These are phyloP conservation scores for Ustilago crameri DNA, from an alignment of 1,284 basidiomycete species.

Conservation along the genomic window DNA sequence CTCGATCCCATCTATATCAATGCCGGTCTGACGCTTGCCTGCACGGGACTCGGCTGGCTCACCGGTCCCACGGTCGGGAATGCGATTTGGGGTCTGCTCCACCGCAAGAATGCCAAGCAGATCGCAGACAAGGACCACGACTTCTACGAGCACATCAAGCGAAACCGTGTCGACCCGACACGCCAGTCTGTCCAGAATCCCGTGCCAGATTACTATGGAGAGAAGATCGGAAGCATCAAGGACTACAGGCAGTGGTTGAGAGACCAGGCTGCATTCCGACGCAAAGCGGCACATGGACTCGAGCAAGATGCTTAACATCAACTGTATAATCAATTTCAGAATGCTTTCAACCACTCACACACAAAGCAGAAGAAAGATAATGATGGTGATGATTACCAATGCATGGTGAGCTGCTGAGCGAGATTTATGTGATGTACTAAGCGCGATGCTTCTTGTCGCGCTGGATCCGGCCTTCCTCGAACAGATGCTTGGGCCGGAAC, in stretches of 20 bases:
- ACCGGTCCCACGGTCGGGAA: slow-evolving; percentile 60
- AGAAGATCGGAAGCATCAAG: slow-evolving; percentile 63
- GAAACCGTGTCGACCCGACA: slow-evolving; percentile 59
- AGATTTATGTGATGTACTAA: neutral
- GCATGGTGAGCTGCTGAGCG: neutral
- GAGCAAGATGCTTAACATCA: slow-evolving; percentile 28
- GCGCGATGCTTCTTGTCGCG: slow-evolving; percentile 32
- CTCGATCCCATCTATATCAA: slow-evolving; percentile 63
- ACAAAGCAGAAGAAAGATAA: neutral
- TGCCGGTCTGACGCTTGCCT: slow-evolving; percentile 58
- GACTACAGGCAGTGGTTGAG: slow-evolving; percentile 67
- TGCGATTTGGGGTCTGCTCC: slow-evolving; percentile 55
- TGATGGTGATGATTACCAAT: neutral
- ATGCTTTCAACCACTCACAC: slow-evolving; percentile 1
- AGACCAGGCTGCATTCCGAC: slow-evolving; percentile 61
- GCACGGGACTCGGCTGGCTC: slow-evolving; percentile 62
- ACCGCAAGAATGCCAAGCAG: slow-evolving; percentile 51
- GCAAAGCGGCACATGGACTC: slow-evolving; percentile 63
- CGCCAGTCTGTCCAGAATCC: slow-evolving; percentile 64
- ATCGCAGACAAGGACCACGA: slow-evolving; percentile 60
- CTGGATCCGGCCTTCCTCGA: slow-evolving; percentile 54
- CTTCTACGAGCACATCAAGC: slow-evolving; percentile 62
- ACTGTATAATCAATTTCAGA: neutral
- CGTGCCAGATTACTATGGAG: slow-evolving; percentile 65
- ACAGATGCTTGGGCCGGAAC: slow-evolving; percentile 58